These are phyloP conservation scores for Aphanomyces cochlioides DNA, from an alignment of 352 stramenopile species.

Conservation along the genomic window DNA sequence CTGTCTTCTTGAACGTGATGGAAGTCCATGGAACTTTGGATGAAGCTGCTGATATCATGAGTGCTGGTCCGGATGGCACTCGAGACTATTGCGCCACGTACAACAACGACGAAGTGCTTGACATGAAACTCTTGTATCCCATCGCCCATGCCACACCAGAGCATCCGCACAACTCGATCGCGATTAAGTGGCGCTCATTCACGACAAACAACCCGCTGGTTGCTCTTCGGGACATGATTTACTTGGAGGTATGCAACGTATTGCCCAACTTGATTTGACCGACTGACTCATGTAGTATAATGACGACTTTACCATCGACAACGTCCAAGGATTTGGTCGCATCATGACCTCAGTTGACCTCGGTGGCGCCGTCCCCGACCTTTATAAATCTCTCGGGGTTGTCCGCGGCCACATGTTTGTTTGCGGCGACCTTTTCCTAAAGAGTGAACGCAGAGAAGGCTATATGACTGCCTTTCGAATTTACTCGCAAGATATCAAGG, in stretches of 20 bases:
- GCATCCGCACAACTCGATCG: slow-evolving; percentile 78
- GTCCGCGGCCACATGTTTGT: slow-evolving; percentile 74
- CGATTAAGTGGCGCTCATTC: slow-evolving; percentile 75
- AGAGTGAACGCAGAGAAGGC: slow-evolving; percentile 29
- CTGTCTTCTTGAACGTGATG: slow-evolving; percentile 10
- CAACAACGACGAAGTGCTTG: slow-evolving; percentile 46
- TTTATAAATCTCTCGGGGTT: slow-evolving; percentile 52
- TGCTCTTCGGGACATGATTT: too few relatives aligned
- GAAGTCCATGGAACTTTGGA: slow-evolving; percentile 21
- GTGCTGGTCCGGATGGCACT: neutral
- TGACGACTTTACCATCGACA: slow-evolving; percentile 69
- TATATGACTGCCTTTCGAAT: slow-evolving; percentile 1
- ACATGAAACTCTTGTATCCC: slow-evolving; percentile 70
- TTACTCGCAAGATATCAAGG: neutral
- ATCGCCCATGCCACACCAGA: slow-evolving; percentile 57
- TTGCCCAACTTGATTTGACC: too few relatives aligned
- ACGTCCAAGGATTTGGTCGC: slow-evolving; percentile 52
- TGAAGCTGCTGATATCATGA: slow-evolving; percentile 19
- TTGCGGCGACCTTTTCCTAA: slow-evolving; percentile 73
- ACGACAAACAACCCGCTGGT: slow-evolving; percentile 36
- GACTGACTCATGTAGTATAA: slow-evolving; percentile 44
- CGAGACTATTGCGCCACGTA: neutral
- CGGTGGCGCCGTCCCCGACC: slow-evolving; percentile 45
- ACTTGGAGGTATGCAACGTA: too few relatives aligned
- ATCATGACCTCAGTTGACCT: slow-evolving; percentile 58